Conservation (phyloP, 495 filamentous ascomycete species). For the Aspergillus wentii region DNA sequence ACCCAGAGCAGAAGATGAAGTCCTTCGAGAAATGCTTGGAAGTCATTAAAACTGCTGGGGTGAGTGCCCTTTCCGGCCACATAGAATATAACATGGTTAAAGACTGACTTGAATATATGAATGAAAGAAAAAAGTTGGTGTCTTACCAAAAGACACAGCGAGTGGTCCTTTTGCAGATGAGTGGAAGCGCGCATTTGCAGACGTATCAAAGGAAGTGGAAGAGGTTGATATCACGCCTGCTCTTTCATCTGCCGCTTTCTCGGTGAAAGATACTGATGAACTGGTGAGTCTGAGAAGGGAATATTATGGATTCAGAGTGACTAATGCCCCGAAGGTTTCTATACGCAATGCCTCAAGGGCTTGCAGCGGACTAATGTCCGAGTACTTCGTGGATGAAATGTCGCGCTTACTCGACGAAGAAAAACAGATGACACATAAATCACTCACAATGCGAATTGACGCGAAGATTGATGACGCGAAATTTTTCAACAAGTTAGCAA, state of each 20-base stretch:
- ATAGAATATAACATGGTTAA: no score
- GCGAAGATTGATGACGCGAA: slow-evolving; percentile 86
- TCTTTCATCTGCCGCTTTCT: slow-evolving; percentile 75
- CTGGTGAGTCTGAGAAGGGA: slow-evolving; percentile 45
- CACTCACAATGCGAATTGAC: slow-evolving; percentile 77
- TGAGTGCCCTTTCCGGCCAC: no score
- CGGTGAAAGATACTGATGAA: slow-evolving; percentile 95
- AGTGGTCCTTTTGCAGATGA: slow-evolving; percentile 90
- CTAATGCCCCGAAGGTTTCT: slow-evolving; percentile 51
- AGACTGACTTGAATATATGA: no score
- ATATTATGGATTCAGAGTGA: not conserved
- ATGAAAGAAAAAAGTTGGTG: slow-evolving; percentile 77
- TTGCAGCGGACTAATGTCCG: slow-evolving; percentile 84
- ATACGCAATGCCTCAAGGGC: slow-evolving; percentile 92
- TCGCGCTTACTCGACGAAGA: slow-evolving; percentile 89
- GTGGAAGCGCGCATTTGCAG: slow-evolving; percentile 78
- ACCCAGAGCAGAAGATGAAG: slow-evolving; percentile 81
- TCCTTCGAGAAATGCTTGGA: slow-evolving; percentile 78
- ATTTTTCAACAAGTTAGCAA: slow-evolving; percentile 82
- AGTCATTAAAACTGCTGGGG: slow-evolving; percentile 80
- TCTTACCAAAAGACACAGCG: slow-evolving; percentile 76
- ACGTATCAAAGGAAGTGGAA: slow-evolving; percentile 76
- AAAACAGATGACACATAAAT: slow-evolving; percentile 90
- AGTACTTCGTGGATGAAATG: slow-evolving; percentile 97
- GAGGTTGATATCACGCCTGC: slow-evolving; percentile 82